A percentile compares a stretch with the other conserved stretches of the same genome.
Conservation (phyloP, 2,329 filamentous ascomycete species). For the Penicillium sp. region DNA sequence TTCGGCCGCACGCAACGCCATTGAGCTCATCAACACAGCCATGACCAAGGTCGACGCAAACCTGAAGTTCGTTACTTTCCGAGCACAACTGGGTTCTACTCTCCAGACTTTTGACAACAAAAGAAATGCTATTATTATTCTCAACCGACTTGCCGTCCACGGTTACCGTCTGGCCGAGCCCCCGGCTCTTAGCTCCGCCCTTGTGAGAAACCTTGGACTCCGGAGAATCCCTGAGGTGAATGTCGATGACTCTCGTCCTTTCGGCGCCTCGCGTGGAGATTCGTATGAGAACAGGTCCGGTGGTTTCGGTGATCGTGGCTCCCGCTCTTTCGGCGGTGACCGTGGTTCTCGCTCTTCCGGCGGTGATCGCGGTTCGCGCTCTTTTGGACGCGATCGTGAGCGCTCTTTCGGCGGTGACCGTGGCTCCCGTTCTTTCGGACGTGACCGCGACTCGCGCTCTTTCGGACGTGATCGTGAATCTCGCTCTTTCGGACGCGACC, state of each 20-base stretch:
- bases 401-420: not conserved
- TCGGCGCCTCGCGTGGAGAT: not conserved
- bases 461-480: not conserved
- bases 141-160: slow-evolving; percentile 48
- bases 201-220: slow-evolving; percentile 34
- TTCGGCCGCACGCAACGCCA: slow-evolving; percentile 15
- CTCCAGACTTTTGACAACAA: slow-evolving; percentile 34
- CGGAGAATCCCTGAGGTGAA: slow-evolving; percentile 26
- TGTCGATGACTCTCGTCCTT: slow-evolving; percentile 1
- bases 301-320: not conserved
- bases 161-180: slow-evolving; percentile 50
- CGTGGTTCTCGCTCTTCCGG: not conserved
- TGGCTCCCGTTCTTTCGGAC: not conserved
- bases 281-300: not conserved
- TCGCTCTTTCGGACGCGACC: not conserved
- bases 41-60: slow-evolving; percentile 26
- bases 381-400: not conserved
- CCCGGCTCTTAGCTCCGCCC: slow-evolving; percentile 30
- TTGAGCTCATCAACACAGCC: slow-evolving; percentile 47
- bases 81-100: slow-evolving; percentile 24
- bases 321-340: not conserved
- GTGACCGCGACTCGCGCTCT: not conserved
- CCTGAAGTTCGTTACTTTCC: slow-evolving; percentile 32
- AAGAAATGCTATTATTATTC: slow-evolving; percentile 41
- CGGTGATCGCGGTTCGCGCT: not conserved